Evolutionary conservation across 192 early-diverging fungal genomes (phyloP), one percentile per base, ranked within the genome.

Genomic region (Radiomyces spectabilis): DNA sequence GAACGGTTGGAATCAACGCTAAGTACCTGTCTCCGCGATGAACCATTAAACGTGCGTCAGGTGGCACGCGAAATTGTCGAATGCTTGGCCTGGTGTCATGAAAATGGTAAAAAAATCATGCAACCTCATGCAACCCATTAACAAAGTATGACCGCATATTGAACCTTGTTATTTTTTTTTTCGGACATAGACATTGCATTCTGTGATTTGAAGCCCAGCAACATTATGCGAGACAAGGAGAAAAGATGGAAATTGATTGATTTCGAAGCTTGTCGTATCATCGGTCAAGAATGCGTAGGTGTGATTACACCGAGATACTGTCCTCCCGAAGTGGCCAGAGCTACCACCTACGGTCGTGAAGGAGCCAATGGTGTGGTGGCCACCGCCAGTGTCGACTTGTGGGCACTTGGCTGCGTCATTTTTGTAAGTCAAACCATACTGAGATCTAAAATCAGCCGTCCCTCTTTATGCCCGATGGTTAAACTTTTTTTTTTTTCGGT

Each of bases 201-300:
- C 25, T 77, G 75, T 57, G 75, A 77, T 33, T 40, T 77, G 18
- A 77, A 77, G 19, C 75, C 75, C 4, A 71, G 71, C 25, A 77
- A 77, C 35, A 60, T 77, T 22, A 77, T 77, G 75, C 68, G 66
- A 12, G 60, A 73, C 21, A 44, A 53, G 21, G 49, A 65, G 18
- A 56, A 54, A 3, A 65, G 59, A 16, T 77, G 75, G 71, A 77
- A 77, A 39, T 25, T 77, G 25, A 77, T 77, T 51, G 75, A 77
- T 31, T 65, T 77, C 37, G 75, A 77, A 22, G 72, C 71, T 1
- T 71, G 71, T 24, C 61, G 75, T 0, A 62, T 61, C 12, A 72
- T 69, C 16, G 60, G 52, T 3, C 67, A 77, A 22, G 75, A 77
- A 42, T 68, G 71, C 38, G 72, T 71, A 13, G 68, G 68, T 3